Percentiles rank a stretch among this genome's conserved stretches.
Conservation (phyloP, 345 rosid species). For the Citrus maxima region DNA sequence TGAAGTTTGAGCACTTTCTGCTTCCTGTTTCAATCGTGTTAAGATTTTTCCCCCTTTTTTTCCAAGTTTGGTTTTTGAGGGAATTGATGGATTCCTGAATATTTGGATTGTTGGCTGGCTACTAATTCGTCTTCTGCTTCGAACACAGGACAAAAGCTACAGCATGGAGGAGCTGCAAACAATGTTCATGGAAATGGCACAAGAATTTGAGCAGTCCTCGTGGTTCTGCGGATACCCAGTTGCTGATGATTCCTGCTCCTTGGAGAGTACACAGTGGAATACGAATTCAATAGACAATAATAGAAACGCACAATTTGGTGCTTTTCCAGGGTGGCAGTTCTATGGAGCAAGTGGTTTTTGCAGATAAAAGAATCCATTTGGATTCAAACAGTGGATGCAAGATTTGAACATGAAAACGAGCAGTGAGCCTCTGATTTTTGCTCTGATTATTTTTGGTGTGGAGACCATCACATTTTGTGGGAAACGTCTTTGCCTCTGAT, state of each 20-base stretch:
- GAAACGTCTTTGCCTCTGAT: not conserved
- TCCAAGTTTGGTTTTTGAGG: not conserved
- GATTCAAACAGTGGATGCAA: not conserved
- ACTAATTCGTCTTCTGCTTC: not conserved
- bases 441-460: not conserved
- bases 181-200: constrained; percentile 47
- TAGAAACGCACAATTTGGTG: not conserved
- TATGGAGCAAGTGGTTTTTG: constrained; percentile 16
- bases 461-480: not conserved
- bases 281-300: not conserved
- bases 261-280: constrained; percentile 24
- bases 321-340: constrained; percentile 8
- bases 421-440: not conserved
- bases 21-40: not conserved
- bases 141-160: constrained; percentile 32
- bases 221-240: constrained; percentile 12
- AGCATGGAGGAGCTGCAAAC: constrained; percentile 47
- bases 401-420: too few relatives aligned
- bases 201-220: constrained; percentile 29
- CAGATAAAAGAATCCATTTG: not conserved
- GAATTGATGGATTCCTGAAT: not conserved
- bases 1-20: not conserved
- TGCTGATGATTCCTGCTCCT: constrained; percentile 4
- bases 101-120: too few relatives aligned
- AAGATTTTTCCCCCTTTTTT: too few relatives aligned